These are phyloP conservation scores for Helichrysum umbraculigerum DNA, from an alignment of 129 eudicot genomes.

Conservation along the genomic window DNA sequence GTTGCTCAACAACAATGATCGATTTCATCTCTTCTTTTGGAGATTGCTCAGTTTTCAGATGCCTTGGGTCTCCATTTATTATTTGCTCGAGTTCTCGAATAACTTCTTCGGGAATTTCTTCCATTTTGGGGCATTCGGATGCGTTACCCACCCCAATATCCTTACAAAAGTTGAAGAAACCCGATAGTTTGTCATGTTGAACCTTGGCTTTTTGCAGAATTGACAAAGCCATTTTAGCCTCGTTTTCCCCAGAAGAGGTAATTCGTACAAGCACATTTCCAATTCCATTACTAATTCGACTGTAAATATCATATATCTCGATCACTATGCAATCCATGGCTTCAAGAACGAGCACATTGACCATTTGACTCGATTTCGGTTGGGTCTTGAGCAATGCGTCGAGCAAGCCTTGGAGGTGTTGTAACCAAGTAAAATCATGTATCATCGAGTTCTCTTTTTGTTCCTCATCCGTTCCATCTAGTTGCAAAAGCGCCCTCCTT, in stretches of 20 bases:
- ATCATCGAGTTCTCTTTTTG: constrained; percentile 14
- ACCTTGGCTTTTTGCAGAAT: constrained; percentile 47
- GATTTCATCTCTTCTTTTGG: constrained; percentile 30
- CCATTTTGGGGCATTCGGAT: constrained; percentile 47
- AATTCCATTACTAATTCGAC: constrained; percentile 61
- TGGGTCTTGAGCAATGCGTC: constrained; percentile 52
- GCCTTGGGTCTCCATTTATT: constrained; percentile 15
- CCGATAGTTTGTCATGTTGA: constrained; percentile 52
- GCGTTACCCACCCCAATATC: constrained; percentile 61
- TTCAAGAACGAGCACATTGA: constrained; percentile 49
- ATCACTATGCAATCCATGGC: constrained; percentile 73
- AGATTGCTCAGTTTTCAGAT: background rate
- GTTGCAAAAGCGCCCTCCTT: constrained; percentile 2
- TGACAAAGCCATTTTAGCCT: constrained; percentile 49
- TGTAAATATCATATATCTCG: constrained; percentile 60
- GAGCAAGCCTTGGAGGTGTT: constrained; percentile 57
- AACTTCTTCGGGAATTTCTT: constrained; percentile 44
- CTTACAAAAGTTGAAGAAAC: constrained; percentile 48
- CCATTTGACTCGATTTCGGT: constrained; percentile 29
- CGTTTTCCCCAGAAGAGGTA: constrained; percentile 42
- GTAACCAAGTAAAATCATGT: constrained; percentile 48
- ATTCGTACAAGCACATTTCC: constrained; percentile 34
- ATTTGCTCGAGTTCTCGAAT: constrained; percentile 13
- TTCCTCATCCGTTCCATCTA: constrained; percentile 4
- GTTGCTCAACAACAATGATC: constrained; percentile 20